A percentile compares a stretch with the other conserved stretches of the same genome.
Conservation (phyloP, 2,329 filamentous ascomycete genomes). For the Neocatenulostroma microsporum region DNA sequence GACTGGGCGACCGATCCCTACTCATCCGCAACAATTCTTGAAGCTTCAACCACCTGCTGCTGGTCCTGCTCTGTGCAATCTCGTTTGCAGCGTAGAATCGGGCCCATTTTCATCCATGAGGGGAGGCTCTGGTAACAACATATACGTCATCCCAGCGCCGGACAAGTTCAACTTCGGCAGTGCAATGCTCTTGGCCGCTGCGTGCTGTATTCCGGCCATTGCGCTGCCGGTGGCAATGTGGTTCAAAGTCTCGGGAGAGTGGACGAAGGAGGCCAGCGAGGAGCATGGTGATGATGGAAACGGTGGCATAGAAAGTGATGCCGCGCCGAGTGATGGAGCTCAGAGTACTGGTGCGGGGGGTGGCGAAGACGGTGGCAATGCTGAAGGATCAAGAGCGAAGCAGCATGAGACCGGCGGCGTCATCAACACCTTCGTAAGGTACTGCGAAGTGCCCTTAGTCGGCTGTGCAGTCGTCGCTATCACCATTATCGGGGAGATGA, state of each 20-base stretch:
- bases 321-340: no score
- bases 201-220: constrained; percentile 58
- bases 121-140: constrained; percentile 49
- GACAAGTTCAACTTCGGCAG: constrained; percentile 50
- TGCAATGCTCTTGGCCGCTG: constrained; percentile 54
- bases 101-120: constrained; percentile 52
- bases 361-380: constrained; percentile 6
- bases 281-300: no score
- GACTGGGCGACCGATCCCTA: constrained; percentile 31
- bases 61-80: constrained; percentile 35
- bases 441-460: constrained; percentile 53
- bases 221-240: constrained; percentile 55
- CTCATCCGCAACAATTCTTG: constrained; percentile 36
- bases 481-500: constrained; percentile 54
- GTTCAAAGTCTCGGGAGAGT: constrained; percentile 56
- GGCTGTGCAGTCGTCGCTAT: constrained; percentile 52
- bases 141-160: constrained; percentile 56
- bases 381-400: no score
- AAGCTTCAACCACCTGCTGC: no score
- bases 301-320: no score
- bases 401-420: constrained; percentile 3
- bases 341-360: constrained; percentile 10
- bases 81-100: constrained; percentile 39
- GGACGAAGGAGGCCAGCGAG: constrained; percentile 40
- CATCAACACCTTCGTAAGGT: constrained; percentile 5